These are phyloP conservation scores for Mycena galericulata DNA, from an alignment of 768 basidiomycete species.

Conservation along the genomic window DNA sequence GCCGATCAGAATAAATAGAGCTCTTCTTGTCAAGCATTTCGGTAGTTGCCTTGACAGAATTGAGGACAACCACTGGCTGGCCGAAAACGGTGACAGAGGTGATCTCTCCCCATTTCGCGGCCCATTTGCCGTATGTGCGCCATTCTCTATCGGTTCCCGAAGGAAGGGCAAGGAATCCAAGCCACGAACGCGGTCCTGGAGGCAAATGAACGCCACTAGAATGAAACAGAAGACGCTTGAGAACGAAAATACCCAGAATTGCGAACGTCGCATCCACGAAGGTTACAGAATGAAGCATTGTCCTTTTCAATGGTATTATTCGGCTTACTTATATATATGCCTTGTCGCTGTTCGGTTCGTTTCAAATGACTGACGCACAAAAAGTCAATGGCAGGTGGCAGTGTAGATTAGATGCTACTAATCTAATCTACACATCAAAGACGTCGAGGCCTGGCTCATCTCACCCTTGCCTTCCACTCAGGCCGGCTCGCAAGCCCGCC, in stretches of 20 bases:
- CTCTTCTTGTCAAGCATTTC: slow-evolving; percentile 58
- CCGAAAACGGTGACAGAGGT: slow-evolving; percentile 46
- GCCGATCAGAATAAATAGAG: slow-evolving; percentile 56
- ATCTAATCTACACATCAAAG: too few species aligned
- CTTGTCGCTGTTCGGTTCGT: slow-evolving; percentile 35
- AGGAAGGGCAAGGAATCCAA: slow-evolving; percentile 22
- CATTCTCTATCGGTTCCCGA: slow-evolving; percentile 14
- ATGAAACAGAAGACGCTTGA: neutral
- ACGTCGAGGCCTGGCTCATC: too few species aligned
- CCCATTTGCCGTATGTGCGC: slow-evolving; percentile 15
- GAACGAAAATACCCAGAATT: neutral
- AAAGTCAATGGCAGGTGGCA: too few species aligned
- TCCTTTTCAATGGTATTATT: too few species aligned
- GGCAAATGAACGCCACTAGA: neutral
- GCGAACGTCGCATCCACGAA: neutral
- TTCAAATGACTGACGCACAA: too few species aligned
- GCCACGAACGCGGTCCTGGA: slow-evolving; percentile 18
- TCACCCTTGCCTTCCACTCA: too few species aligned
- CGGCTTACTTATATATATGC: too few species aligned
- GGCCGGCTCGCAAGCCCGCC: too few species aligned
- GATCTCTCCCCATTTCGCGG: slow-evolving; percentile 17
- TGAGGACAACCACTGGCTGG: slow-evolving; percentile 51
- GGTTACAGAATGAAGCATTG: slow-evolving; percentile 13
- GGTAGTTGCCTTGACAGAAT: slow-evolving; percentile 42
- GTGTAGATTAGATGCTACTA: too few species aligned